These are phyloP conservation scores for Plasmodium adleri DNA, from an alignment of 169 alveolate species.

Conservation along the genomic window DNA sequence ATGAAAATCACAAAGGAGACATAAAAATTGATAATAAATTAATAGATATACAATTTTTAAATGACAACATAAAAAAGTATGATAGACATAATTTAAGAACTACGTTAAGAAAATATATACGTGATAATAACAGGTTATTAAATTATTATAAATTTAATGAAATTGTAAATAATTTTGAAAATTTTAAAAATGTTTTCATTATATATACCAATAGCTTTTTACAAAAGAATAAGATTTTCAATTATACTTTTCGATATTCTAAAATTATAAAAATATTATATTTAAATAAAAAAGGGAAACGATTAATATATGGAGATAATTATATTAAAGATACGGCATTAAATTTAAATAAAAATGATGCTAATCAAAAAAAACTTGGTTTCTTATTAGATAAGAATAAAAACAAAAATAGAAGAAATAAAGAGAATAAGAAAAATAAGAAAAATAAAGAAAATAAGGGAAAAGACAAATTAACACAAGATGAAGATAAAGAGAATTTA, in stretches of 20 bases:
- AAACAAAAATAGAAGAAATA: neutral
- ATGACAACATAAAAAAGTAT: slow-evolving; percentile 46
- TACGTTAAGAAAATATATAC: slow-evolving; percentile 66
- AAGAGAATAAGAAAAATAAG: neutral
- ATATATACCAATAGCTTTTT: slow-evolving; percentile 49
- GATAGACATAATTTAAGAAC: slow-evolving; percentile 65
- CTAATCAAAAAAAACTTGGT: slow-evolving; percentile 26
- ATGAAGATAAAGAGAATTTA: neutral
- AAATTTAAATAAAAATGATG: slow-evolving; percentile 33
- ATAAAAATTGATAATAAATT: slow-evolving; percentile 25
- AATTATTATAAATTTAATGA: slow-evolving; percentile 60
- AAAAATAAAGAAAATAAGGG: neutral
- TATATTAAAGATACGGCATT: slow-evolving; percentile 35
- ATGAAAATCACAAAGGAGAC: slow-evolving; percentile 17
- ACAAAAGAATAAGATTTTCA: slow-evolving; percentile 34
- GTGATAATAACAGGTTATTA: slow-evolving; percentile 51
- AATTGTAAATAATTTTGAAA: slow-evolving; percentile 64
- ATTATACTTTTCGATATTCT: slow-evolving; percentile 52
- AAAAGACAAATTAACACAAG: neutral
- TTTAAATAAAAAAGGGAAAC: slow-evolving; percentile 56
- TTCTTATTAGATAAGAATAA: slow-evolving; percentile 22
- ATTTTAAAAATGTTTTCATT: slow-evolving; percentile 58
- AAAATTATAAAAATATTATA: slow-evolving; percentile 46
- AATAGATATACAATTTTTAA: slow-evolving; percentile 20
- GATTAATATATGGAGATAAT: slow-evolving; percentile 67